phyloP scores from a whole-genome alignment of 116 monocot species.

The Iris pallida region DNA sequence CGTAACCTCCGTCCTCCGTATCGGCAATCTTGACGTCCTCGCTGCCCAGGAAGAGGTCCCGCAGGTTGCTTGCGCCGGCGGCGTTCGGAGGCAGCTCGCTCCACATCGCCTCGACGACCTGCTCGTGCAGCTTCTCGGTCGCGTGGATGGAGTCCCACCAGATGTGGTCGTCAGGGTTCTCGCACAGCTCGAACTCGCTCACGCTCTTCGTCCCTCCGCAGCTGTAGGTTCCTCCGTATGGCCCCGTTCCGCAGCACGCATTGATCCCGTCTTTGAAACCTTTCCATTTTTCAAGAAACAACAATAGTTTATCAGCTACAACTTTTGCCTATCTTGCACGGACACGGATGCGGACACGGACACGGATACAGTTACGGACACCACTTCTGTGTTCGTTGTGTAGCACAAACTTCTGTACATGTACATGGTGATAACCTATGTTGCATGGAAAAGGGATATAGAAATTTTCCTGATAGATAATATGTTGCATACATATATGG shows the following conservation, averaged over 20 bases:
- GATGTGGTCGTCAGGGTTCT: constrained; percentile 8
- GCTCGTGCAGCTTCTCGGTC: constrained; percentile 21
- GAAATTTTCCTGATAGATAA: too few relatives aligned
- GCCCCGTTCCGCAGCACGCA: constrained; percentile 33
- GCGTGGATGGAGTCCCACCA: constrained; percentile 36
- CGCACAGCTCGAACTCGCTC: constrained; percentile 16
- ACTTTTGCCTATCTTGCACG: too few relatives aligned
- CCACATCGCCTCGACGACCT: constrained; percentile 23
- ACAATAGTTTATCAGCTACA: not conserved
- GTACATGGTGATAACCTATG: too few relatives aligned
- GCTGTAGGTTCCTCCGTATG: constrained; percentile 23
- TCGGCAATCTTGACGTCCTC: constrained; percentile 16
- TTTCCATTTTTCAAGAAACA: not conserved
- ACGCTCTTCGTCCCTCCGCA: constrained; percentile 24
- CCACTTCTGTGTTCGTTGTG: too few relatives aligned
- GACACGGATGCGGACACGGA: too few relatives aligned
- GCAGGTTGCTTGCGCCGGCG: constrained; percentile 14
- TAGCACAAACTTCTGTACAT: too few relatives aligned
- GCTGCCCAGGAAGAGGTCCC: constrained; percentile 7
- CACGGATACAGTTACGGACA: too few relatives aligned
- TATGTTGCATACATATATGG: too few relatives aligned
- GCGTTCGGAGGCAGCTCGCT: not conserved
- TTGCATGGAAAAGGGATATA: too few relatives aligned
- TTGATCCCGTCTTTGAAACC: constrained; percentile 32
- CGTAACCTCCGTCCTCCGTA: constrained; percentile 8